phyloP scores from a whole-genome alignment of 2,329 filamentous ascomycete species.

The Penicillium decumbens region DNA sequence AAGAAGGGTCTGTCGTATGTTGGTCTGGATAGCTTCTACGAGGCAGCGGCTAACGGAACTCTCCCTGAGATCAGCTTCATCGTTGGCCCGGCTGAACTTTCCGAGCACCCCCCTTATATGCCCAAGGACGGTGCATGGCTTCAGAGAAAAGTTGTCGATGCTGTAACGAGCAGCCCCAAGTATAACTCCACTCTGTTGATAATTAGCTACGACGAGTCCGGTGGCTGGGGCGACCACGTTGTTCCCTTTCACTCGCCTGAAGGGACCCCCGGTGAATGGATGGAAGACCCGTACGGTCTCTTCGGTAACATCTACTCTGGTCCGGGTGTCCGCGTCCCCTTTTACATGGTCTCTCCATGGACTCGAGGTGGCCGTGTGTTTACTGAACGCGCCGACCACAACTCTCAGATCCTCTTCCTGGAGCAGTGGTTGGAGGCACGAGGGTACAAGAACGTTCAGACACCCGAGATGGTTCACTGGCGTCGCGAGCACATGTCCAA shows the following conservation, averaged over 20 bases:
- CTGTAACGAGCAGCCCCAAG: conserved; percentile 48
- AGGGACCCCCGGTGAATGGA: conserved; percentile 52
- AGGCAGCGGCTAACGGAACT: conserved; percentile 48
- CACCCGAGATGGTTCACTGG: conserved; percentile 45
- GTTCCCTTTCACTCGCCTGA: conserved; percentile 49
- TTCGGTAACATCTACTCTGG: conserved; percentile 45
- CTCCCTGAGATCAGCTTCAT: conserved; percentile 52
- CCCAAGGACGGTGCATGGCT: conserved; percentile 54
- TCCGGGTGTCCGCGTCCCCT: conserved; percentile 49
- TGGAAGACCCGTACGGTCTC: conserved; percentile 43
- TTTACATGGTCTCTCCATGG: conserved; percentile 55
- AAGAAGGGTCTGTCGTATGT: conserved; percentile 47
- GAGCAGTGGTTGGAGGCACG: conserved; percentile 49
- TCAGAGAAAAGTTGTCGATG: conserved; percentile 50
- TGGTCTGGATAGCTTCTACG: conserved; percentile 49
- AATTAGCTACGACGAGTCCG: conserved; percentile 52
- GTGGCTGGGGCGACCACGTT: conserved; percentile 54
- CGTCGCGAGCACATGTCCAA: conserved; percentile 47
- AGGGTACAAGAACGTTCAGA: conserved; percentile 40
- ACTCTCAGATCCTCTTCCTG: conserved; percentile 53
- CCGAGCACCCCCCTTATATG: conserved; percentile 52
- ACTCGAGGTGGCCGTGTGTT: conserved; percentile 53
- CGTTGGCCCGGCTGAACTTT: conserved; percentile 48
- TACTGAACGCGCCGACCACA: conserved; percentile 53
- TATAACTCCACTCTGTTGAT: conserved; percentile 50